These are phyloP conservation scores for Kernera saxatilis DNA, from an alignment of 345 rosid species.

Conservation along the genomic window DNA sequence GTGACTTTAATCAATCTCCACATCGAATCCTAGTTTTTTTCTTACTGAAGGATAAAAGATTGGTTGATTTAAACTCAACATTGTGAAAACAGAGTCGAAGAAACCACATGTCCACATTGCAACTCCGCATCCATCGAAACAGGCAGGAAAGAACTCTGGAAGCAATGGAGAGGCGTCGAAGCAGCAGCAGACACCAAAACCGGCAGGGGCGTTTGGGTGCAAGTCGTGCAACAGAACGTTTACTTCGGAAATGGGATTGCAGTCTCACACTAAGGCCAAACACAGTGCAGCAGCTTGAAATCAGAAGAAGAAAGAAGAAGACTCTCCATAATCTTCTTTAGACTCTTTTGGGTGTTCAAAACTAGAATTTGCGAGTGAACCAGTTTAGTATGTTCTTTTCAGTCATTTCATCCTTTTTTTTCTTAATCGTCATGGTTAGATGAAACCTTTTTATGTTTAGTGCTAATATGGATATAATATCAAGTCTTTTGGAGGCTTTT, in stretches of 20 bases:
- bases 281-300: slow-evolving; percentile 44
- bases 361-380: slow-evolving; percentile 6
- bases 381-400: neutral
- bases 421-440: neutral
- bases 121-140: slow-evolving; percentile 79
- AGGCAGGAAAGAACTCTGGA: slow-evolving; percentile 36
- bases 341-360: slow-evolving; percentile 2
- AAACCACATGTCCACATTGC: slow-evolving; percentile 52
- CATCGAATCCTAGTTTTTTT: neutral
- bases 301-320: neutral
- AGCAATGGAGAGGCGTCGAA: slow-evolving; percentile 38
- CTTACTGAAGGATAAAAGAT: neutral
- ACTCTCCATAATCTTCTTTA: neutral
- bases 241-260: slow-evolving; percentile 58
- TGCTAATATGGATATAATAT: neutral
- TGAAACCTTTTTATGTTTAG: slow-evolving; percentile 6
- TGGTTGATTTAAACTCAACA: neutral
- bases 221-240: slow-evolving; percentile 65
- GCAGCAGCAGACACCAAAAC: slow-evolving; percentile 48
- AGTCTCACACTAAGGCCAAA: slow-evolving; percentile 78
- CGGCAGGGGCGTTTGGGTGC: slow-evolving; percentile 44
- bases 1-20: slow-evolving; percentile 26
- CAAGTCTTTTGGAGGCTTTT: neutral
- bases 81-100: slow-evolving; percentile 44
- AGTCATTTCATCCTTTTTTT: neutral